Percentiles rank a stretch among this genome's conserved stretches.
Evolutionary conservation across 2,329 filamentous ascomycete genomes (phyloP).

Genomic region (Aspergillus quadricinctus): DNA sequence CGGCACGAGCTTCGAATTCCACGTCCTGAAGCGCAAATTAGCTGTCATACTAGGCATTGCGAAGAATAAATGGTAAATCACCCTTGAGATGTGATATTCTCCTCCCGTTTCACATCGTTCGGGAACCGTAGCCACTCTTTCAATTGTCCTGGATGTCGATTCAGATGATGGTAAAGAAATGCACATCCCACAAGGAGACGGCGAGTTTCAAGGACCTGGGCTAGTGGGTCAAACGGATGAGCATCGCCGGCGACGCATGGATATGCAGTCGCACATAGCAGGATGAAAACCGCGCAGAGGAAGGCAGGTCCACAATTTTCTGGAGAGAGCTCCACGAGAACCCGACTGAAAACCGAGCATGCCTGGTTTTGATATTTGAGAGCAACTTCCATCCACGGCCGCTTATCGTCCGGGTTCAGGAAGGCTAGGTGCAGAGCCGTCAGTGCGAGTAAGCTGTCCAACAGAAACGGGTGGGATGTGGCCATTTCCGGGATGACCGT

Average conservation of each 20-base stretch:
- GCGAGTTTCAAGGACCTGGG: slow-evolving; percentile 25
- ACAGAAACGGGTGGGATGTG: slow-evolving; percentile 41
- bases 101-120: slow-evolving; percentile 3
- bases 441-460: slow-evolving; percentile 42
- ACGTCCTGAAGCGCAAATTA: slow-evolving; percentile 1
- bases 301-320: slow-evolving; percentile 42
- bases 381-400: slow-evolving; percentile 31
- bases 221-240: slow-evolving; percentile 21
- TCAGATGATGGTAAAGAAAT: slow-evolving; percentile 25
- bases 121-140: slow-evolving; percentile 23
- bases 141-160: slow-evolving; percentile 19
- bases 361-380: slow-evolving; percentile 35
- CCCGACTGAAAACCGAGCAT: slow-evolving; percentile 30
- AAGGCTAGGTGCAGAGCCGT: slow-evolving; percentile 43
- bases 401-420: slow-evolving; percentile 30
- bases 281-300: slow-evolving; percentile 37
- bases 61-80: background rate
- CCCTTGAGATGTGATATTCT: slow-evolving; percentile 11
- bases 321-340: slow-evolving; percentile 34
- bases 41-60: background rate
- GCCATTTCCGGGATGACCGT: slow-evolving; percentile 34
- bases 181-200: slow-evolving; percentile 27
- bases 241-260: slow-evolving; percentile 24
- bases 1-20: slow-evolving; percentile 9
- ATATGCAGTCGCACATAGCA: slow-evolving; percentile 33